Evolutionary conservation across 1,284 basidiomycete genomes (phyloP), one percentile per base, ranked within the genome.

Genomic region (Naganishia sp.): DNA sequence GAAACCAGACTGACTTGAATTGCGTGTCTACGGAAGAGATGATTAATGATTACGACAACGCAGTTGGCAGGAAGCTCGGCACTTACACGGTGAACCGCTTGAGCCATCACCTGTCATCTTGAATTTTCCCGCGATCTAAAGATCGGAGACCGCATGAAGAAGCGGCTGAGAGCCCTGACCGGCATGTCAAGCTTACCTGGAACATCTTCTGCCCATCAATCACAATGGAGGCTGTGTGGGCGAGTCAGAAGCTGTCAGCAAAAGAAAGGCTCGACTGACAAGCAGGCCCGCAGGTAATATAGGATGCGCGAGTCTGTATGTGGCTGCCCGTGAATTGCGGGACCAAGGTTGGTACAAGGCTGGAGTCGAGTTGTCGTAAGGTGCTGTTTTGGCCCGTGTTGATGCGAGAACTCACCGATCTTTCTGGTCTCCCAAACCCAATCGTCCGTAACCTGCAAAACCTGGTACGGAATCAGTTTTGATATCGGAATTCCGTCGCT

Each of bases 41-140:
- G 88, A 89, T 64, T 39, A 54, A 23, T 44, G 43, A 21, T 55
- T 28, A 16, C 5, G 55, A 4, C 6, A 43, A 43, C 50, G 11
- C 16, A 25, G 46, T 16, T 18, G 21, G 48, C 36, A 16, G 53
- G 48, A 6, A 21, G 6, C 36, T 13, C 7, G 10, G 49, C 25
- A 56, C 81, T 72, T 63, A 85, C 93, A 69, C 6, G 68, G 68
- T 13, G 50, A 48, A 46, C 68, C 68, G 44, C 60, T 54, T 10
- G 68, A 69, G 11, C 68, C 94, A 78, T 95, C 93, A 16, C 94
- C 94, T 1, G 90, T 90, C 67, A 87, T 89, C 79, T 95, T 96
- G 90, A 91, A 96, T 86, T 92, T 79, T 13, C 75, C 75, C 46
- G 79, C 76, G 52, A 80, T 73, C 53, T 70, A 69, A 16, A n/a